Evolutionary conservation across 495 filamentous ascomycete species (phyloP).

Genomic region (Aspergillus cavernicola): DNA sequence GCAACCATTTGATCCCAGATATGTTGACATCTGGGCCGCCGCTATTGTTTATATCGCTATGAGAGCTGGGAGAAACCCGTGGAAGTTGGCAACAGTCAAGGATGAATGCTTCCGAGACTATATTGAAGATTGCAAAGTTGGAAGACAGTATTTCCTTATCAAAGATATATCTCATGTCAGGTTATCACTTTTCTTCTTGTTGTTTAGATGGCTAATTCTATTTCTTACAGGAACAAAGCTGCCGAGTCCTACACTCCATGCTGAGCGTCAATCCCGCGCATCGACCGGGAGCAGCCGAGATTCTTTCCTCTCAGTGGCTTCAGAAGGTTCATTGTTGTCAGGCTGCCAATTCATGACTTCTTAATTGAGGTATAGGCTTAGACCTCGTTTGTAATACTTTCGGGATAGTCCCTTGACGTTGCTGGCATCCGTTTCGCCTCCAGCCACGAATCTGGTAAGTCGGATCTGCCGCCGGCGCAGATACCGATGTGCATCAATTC

Average conservation of each 20-base stretch:
- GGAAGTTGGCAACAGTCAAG: background rate
- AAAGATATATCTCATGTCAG: background rate
- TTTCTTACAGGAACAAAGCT: background rate
- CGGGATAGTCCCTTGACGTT: background rate
- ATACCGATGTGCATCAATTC: background rate
- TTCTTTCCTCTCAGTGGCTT: conserved; percentile 6
- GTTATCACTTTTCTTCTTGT: background rate
- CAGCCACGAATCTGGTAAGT: background rate
- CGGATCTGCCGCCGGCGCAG: background rate
- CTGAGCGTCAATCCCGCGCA: background rate
- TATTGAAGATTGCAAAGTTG: background rate
- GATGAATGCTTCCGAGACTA: background rate
- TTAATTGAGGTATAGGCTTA: background rate
- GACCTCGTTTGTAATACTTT: background rate
- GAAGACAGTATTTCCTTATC: background rate
- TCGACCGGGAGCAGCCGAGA: background rate
- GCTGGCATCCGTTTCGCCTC: background rate
- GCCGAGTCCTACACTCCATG: conserved; percentile 3
- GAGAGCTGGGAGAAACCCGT: background rate
- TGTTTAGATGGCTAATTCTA: background rate
- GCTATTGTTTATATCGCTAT: conserved; percentile 4
- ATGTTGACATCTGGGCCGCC: conserved; percentile 3
- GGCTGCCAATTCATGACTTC: background rate
- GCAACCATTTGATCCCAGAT: background rate
- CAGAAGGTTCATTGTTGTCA: background rate